These are phyloP conservation scores for Candida ovalis DNA, from an alignment of 805 yeast genomes.

Conservation along the genomic window DNA sequence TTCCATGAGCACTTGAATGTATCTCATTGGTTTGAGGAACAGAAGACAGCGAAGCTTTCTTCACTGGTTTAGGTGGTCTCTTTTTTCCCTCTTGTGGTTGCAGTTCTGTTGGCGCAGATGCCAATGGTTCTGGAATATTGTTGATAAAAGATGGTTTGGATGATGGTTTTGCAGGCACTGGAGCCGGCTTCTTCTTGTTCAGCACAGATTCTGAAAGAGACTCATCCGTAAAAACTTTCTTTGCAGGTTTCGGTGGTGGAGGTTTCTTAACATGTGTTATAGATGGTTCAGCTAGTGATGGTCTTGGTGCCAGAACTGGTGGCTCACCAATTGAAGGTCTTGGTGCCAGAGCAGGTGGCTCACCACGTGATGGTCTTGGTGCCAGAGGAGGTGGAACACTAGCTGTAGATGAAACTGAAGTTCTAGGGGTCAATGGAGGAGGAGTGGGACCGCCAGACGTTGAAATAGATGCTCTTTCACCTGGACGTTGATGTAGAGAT, in stretches of 20 bases:
- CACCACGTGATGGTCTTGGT: not conserved
- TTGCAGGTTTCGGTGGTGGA: constrained; percentile 19
- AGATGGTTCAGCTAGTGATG: not conserved
- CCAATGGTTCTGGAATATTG: not conserved
- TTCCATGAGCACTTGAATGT: constrained; percentile 18
- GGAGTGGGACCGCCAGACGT: not conserved
- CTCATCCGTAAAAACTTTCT: constrained; percentile 2
- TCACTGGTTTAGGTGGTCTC: constrained; percentile 40
- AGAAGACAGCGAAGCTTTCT: constrained; percentile 22
- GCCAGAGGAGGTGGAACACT: constrained; percentile 1
- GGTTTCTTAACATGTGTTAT: not conserved
- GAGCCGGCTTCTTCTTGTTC: constrained; percentile 2
- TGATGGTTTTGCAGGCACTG: constrained; percentile 9
- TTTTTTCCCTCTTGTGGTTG: constrained; percentile 11
- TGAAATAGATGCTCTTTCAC: not conserved
- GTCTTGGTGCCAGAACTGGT: not conserved
- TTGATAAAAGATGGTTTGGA: constrained; percentile 15
- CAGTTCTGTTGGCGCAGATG: constrained; percentile 5
- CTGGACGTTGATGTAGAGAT: not conserved
- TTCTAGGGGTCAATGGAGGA: constrained; percentile 2
- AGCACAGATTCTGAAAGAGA: not conserved
- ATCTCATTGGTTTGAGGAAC: constrained; percentile 1
- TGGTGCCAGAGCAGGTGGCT: not conserved
- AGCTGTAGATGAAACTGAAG: not conserved
- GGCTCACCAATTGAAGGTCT: not conserved